Evolutionary conservation across 345 rosid species (phyloP).

Genomic region (Arabidopsis suecica): DNA sequence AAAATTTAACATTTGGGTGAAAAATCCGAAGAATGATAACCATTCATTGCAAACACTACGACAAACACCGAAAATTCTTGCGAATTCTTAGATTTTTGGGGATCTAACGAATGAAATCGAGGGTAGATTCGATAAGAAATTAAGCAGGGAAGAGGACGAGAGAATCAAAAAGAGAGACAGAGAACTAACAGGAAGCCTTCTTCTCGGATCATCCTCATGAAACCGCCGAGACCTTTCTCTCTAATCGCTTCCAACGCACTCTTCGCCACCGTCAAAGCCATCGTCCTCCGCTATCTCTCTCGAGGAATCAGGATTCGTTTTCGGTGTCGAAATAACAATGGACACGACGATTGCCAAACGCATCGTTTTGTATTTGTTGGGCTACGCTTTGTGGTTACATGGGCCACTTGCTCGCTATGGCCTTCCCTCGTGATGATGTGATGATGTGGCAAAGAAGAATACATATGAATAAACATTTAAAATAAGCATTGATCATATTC

Average conservation of each 20-base stretch:
- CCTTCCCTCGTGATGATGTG: too few relatives aligned
- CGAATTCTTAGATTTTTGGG: not conserved
- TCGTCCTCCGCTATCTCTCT: slow-evolving; percentile 43
- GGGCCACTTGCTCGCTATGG: too few relatives aligned
- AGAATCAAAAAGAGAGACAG: not conserved
- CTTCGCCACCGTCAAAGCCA: slow-evolving; percentile 82
- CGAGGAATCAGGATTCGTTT: slow-evolving; percentile 26
- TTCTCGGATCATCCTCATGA: slow-evolving; percentile 66
- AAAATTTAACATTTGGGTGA: not conserved
- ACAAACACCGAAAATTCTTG: not conserved
- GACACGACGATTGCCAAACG: slow-evolving; percentile 4
- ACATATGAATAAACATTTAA: too few relatives aligned
- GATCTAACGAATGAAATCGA: slow-evolving; percentile 36
- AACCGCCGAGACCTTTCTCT: slow-evolving; percentile 74
- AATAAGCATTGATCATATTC: too few relatives aligned
- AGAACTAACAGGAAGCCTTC: slow-evolving; percentile 74
- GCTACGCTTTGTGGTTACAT: not conserved
- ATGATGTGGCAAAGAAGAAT: too few relatives aligned
- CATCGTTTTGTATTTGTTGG: slow-evolving; percentile 9
- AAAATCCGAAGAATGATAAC: slow-evolving; percentile 6
- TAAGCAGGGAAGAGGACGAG: not conserved
- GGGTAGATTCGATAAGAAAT: slow-evolving; percentile 18
- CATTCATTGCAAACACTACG: slow-evolving; percentile 1
- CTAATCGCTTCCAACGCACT: slow-evolving; percentile 65
- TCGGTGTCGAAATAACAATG: slow-evolving; percentile 13